Conservation (phyloP, 192 early-diverging fungal species). For the Rhizoclosmatium sp. region DNA sequence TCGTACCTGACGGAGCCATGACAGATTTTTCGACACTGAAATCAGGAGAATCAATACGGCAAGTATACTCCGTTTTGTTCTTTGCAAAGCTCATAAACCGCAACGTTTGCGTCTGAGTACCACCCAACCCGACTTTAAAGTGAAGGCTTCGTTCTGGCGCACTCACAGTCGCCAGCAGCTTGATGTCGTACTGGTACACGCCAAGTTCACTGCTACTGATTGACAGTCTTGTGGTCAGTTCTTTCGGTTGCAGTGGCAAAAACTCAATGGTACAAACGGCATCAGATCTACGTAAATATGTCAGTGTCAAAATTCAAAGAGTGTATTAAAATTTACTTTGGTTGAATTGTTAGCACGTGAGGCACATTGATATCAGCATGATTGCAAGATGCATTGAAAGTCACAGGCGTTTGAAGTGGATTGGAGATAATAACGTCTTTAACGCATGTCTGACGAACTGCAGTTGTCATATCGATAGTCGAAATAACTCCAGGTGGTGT, state of each 20-base stretch:
- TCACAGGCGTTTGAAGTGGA: slow-evolving; percentile 55
- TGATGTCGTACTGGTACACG: slow-evolving; percentile 62
- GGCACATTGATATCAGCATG: slow-evolving; percentile 57
- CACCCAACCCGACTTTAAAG: slow-evolving; percentile 65
- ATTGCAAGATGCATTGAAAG: slow-evolving; percentile 54
- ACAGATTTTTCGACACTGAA: slow-evolving; percentile 65
- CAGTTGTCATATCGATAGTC: slow-evolving; percentile 54
- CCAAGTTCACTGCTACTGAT: slow-evolving; percentile 60
- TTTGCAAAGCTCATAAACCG: slow-evolving; percentile 64
- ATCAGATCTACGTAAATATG: slow-evolving; percentile 45
- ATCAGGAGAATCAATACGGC: slow-evolving; percentile 61
- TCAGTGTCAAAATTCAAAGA: slow-evolving; percentile 23
- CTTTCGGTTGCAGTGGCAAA: slow-evolving; percentile 62
- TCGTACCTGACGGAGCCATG: slow-evolving; percentile 58
- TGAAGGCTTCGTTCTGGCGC: slow-evolving; percentile 61
- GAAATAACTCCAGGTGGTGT: slow-evolving; percentile 62
- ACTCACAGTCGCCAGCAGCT: slow-evolving; percentile 48
- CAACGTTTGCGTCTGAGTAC: slow-evolving; percentile 61
- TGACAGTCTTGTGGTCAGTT: slow-evolving; percentile 50
- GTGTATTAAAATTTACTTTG: slow-evolving; percentile 49
- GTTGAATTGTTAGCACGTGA: slow-evolving; percentile 57
- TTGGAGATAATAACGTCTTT: slow-evolving; percentile 58
- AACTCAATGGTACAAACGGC: slow-evolving; percentile 53
- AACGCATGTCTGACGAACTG: slow-evolving; percentile 48
- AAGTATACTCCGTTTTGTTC: slow-evolving; percentile 62